A percentile compares a stretch with the other conserved stretches of the same genome.
These are phyloP conservation scores for Talaromyces sp. DNA, from an alignment of 2,329 filamentous ascomycete species.

Conservation along the genomic window DNA sequence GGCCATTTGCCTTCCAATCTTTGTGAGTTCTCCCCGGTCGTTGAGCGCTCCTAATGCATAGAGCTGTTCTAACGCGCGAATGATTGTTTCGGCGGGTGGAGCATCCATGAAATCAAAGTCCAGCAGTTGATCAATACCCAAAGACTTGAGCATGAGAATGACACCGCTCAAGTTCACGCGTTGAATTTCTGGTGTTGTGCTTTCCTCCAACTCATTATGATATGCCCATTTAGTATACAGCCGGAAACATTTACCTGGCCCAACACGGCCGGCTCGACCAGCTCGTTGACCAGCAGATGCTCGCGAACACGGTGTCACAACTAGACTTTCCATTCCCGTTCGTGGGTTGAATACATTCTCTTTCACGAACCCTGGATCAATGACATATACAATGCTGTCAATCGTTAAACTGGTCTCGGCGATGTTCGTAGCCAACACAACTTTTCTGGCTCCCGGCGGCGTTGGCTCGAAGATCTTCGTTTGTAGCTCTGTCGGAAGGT, in stretches of 20 bases:
- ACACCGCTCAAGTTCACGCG: constrained; percentile 81
- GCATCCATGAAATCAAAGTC: constrained; percentile 97
- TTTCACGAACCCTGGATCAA: constrained; percentile 93
- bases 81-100: constrained; percentile 83
- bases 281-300: constrained; percentile 91
- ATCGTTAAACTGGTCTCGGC: constrained; percentile 95
- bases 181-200: constrained; percentile 88
- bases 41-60: constrained; percentile 89
- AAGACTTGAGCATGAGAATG: constrained; percentile 79
- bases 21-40: constrained; percentile 82
- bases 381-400: constrained; percentile 92
- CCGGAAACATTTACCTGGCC: constrained; percentile 87
- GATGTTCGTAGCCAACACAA: constrained; percentile 94
- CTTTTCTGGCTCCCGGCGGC: constrained; percentile 78
- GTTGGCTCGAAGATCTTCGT: constrained; percentile 93
- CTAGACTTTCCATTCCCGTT: constrained; percentile 87
- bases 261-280: constrained; percentile 87
- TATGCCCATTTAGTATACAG: constrained; percentile 92
- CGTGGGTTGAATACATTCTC: constrained; percentile 90
- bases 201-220: constrained; percentile 91
- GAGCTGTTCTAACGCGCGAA: constrained; percentile 81
- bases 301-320: constrained; percentile 85
- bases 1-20: constrained; percentile 87
- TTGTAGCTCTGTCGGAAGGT: constrained; percentile 85
- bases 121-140: constrained; percentile 88